phyloP scores from a whole-genome alignment of 768 basidiomycete species.

The Suillus tomentosus region DNA sequence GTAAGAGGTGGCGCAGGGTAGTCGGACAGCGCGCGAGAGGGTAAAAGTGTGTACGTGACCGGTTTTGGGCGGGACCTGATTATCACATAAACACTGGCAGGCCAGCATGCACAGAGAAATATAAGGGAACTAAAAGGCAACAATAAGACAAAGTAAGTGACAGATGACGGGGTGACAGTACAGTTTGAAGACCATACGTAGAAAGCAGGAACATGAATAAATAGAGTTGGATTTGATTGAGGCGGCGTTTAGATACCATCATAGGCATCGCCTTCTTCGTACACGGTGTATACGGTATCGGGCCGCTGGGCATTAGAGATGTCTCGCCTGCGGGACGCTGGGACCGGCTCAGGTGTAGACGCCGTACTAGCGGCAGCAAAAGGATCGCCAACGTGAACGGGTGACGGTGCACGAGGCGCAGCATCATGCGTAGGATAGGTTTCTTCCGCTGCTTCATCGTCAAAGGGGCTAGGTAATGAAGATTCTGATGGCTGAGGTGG shows the following conservation, averaged over 20 bases:
- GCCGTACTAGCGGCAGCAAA: slow-evolving; percentile 17
- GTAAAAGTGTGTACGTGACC: slow-evolving; percentile 16
- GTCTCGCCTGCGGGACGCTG: slow-evolving; percentile 15
- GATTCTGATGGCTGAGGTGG: slow-evolving; percentile 27
- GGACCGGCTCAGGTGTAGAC: slow-evolving; percentile 16
- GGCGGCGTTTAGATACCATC: slow-evolving; percentile 54
- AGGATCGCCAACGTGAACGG: slow-evolving; percentile 21
- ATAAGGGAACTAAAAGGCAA: slow-evolving; percentile 13
- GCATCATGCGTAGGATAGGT: background rate
- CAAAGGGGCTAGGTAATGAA: slow-evolving; percentile 31
- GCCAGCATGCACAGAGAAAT: slow-evolving; percentile 21
- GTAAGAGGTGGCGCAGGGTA: slow-evolving; percentile 10
- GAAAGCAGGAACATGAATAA: slow-evolving; percentile 17
- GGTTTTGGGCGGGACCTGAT: slow-evolving; percentile 29
- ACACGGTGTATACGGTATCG: slow-evolving; percentile 51
- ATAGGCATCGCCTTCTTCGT: slow-evolving; percentile 69
- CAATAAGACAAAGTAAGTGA: slow-evolving; percentile 30
- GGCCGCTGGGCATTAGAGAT: slow-evolving; percentile 36
- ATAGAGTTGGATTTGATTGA: background rate
- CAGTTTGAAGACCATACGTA: slow-evolving; percentile 16
- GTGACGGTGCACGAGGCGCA: slow-evolving; percentile 35
- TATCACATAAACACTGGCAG: slow-evolving; percentile 26
- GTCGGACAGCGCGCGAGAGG: slow-evolving; percentile 18
- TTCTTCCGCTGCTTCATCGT: slow-evolving; percentile 18
- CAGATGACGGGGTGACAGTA: slow-evolving; percentile 20